Evolutionary conservation across 495 filamentous ascomycete genomes (phyloP).

Genomic region (Neurospora sp.): DNA sequence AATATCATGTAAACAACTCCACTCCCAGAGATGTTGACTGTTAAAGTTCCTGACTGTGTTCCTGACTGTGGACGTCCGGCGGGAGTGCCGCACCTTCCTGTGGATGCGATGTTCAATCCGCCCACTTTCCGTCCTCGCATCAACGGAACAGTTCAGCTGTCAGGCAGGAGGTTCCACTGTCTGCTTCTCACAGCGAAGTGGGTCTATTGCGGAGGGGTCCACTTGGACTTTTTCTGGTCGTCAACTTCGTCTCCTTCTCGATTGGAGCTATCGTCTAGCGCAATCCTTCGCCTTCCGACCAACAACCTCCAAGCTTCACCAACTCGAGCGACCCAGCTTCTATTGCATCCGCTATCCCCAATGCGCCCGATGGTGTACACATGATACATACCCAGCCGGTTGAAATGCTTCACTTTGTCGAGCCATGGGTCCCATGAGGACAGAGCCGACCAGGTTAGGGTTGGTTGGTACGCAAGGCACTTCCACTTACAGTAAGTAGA

Average conservation of each 20-base stretch:
- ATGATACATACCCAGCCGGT: background rate
- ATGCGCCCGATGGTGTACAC: background rate
- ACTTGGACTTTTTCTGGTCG: background rate
- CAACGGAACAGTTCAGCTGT: background rate
- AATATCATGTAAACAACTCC: background rate
- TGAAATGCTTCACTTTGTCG: background rate
- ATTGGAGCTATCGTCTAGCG: background rate
- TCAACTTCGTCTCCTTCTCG: background rate
- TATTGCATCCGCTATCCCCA: background rate
- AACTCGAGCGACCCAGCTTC: background rate
- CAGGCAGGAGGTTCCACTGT: background rate
- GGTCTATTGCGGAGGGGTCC: background rate
- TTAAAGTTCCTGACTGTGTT: background rate
- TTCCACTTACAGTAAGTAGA: background rate
- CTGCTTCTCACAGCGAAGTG: background rate
- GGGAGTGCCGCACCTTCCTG: background rate
- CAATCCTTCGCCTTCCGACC: background rate
- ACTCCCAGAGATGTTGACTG: background rate
- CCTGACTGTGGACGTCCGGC: background rate
- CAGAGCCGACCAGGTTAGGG: background rate
- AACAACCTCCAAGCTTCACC: background rate
- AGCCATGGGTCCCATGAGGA: background rate
- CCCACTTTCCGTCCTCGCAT: background rate
- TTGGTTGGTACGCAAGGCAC: background rate
- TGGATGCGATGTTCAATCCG: background rate